Conservation (phyloP, 768 basidiomycete genomes). For the Tricholoma flavovirens region DNA sequence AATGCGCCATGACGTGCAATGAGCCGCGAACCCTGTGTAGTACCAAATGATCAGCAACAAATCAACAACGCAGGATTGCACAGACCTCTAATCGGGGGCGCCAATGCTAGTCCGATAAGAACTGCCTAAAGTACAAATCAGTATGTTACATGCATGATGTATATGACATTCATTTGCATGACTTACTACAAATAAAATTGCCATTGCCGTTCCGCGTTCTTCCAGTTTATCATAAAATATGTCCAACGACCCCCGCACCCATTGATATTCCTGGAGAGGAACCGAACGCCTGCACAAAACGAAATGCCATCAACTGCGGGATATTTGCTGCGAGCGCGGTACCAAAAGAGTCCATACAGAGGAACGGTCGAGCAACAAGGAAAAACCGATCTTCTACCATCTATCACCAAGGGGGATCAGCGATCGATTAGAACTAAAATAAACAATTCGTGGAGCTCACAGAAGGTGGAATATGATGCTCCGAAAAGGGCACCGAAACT, state of each 20-base stretch:
- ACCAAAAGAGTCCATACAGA: slow-evolving; percentile 53
- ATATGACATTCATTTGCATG: too few species aligned
- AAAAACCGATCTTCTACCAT: slow-evolving; percentile 59
- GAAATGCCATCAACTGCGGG: slow-evolving; percentile 46
- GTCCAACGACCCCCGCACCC: slow-evolving; percentile 51
- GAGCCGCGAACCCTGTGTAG: slow-evolving; percentile 37
- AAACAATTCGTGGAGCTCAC: slow-evolving; percentile 19
- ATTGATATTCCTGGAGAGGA: slow-evolving; percentile 46
- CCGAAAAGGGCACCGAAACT: slow-evolving; percentile 29
- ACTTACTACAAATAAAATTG: slow-evolving; percentile 30
- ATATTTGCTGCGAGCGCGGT: slow-evolving; percentile 40
- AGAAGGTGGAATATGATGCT: slow-evolving; percentile 34
- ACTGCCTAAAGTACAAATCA: slow-evolving; percentile 30
- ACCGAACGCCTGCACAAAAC: slow-evolving; percentile 61
- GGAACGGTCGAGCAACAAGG: slow-evolving; percentile 51
- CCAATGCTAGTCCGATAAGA: slow-evolving; percentile 55
- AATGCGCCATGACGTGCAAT: slow-evolving; percentile 62
- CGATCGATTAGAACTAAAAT: too few species aligned
- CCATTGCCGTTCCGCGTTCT: slow-evolving; percentile 41
- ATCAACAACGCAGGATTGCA: neutral
- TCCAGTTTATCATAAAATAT: slow-evolving; percentile 56
- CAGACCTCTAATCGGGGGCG: slow-evolving; percentile 52
- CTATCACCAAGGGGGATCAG: slow-evolving; percentile 24
- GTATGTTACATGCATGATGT: too few species aligned
- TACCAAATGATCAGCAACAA: neutral